phyloP scores from a whole-genome alignment of 2,329 filamentous ascomycete species.

The Aspergillus fischeri region DNA sequence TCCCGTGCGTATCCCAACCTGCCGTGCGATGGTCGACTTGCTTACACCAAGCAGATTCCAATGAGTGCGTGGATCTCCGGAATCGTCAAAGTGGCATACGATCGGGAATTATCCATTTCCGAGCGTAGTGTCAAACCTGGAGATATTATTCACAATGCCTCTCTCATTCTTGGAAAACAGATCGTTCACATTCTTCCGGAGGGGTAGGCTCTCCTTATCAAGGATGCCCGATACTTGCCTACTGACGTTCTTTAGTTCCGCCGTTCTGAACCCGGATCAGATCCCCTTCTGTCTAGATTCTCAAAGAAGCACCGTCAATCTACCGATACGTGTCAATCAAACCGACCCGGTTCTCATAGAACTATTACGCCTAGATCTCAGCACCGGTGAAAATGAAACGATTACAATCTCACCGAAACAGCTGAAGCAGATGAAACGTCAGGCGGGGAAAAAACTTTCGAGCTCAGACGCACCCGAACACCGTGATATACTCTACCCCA shows the following conservation, averaged over 20 bases:
- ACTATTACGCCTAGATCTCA: constrained; percentile 78
- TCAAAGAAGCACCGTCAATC: constrained; percentile 55
- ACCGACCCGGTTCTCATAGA: constrained; percentile 86
- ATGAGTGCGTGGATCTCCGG: constrained; percentile 68
- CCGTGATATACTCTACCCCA: constrained; percentile 65
- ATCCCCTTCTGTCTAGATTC: constrained; percentile 76
- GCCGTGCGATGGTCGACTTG: neutral
- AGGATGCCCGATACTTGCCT: neutral
- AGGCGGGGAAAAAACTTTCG: constrained; percentile 57
- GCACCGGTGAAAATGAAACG: constrained; percentile 73
- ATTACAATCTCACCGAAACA: constrained; percentile 72
- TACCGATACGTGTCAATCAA: constrained; percentile 91
- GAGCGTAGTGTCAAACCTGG: constrained; percentile 87
- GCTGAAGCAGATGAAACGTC: constrained; percentile 68
- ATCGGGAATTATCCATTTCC: constrained; percentile 89
- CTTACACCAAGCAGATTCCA: constrained; percentile 54
- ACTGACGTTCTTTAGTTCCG: constrained; percentile 57
- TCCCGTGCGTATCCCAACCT: constrained; percentile 51
- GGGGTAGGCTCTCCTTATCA: constrained; percentile 53
- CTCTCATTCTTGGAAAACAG: constrained; percentile 90
- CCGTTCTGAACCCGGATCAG: constrained; percentile 77
- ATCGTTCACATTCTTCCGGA: constrained; percentile 97
- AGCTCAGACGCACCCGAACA: constrained; percentile 50
- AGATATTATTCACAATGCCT: constrained; percentile 83
- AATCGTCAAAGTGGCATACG: constrained; percentile 77